Base-by-base conservation (phyloP, 257 asterid species). In the Voacanga thouarsii region DNA sequence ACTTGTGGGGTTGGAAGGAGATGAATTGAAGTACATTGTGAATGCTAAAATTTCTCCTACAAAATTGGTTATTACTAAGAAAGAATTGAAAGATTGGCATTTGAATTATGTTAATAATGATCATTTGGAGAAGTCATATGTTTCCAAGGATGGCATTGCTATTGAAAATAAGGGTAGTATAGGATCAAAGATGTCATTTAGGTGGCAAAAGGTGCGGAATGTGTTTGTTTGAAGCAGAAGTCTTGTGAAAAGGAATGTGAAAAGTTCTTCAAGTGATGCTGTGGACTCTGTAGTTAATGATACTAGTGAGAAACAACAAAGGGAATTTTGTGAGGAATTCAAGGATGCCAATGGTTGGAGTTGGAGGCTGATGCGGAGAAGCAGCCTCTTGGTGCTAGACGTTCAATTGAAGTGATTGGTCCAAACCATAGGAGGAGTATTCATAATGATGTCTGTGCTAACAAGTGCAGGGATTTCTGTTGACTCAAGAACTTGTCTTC, bases 61-160 rank as follows among this genome's bases (percentile, higher is more conserved):
- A 0, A 93, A 92, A 88, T 80, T 93, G 91, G 94, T 96, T 81
- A 88, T 96, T 68, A 92, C 97, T 0, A 98, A 92, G 90, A 86
- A 86, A 82, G 99, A 96, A 83, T 84, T 93, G 86, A 93, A 92
- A 80, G 94, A 90, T 81, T 93, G 97, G 97, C 90, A 80, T 77
- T 76, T 91, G 90, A 87, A 81, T 77, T 84, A 92, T 8, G 72
- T 81, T 71, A 85, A 70, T 82, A 87, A 82, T 61, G 90, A 86
- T 16, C 80, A 73, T 37, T 18, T 83, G 77, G 89, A 76, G 60
- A 86, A 84, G 83, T 60, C 82, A 72, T 68, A 90, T 50, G 44
- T 80, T 59, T 61, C 86, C 21, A 81, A 71, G 79, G 83, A 77
- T 70, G 39, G 75, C 64, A 80, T 84, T 79, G 24, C 65, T 77